Evolutionary conservation across 1,139 yeast genomes (phyloP).

Genomic region (Kodamaea anthophila): DNA sequence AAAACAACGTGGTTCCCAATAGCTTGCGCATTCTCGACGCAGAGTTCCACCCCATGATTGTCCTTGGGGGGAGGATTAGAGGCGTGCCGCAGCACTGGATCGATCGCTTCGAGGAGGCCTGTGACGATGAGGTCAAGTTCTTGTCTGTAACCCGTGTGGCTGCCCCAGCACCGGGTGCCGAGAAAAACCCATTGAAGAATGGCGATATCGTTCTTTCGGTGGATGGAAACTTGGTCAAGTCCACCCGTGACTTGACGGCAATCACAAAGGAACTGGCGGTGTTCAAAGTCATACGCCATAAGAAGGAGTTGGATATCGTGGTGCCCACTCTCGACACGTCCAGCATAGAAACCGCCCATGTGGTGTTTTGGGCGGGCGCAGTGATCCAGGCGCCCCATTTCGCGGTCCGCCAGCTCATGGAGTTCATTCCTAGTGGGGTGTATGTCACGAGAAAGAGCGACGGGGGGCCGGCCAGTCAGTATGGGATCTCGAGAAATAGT

Average conservation of each 20-base stretch:
- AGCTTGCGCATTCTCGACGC: slow-evolving; percentile 67
- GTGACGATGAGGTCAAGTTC: slow-evolving; percentile 63
- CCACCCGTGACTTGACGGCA: slow-evolving; percentile 60
- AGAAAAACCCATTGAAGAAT: slow-evolving; percentile 32
- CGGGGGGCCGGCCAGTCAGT: slow-evolving; percentile 85
- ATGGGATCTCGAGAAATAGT: slow-evolving; percentile 72
- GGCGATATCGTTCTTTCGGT: slow-evolving; percentile 76
- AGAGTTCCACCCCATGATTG: slow-evolving; percentile 64
- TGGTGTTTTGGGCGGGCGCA: slow-evolving; percentile 80
- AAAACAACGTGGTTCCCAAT: slow-evolving; percentile 46
- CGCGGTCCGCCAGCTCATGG: slow-evolving; percentile 60
- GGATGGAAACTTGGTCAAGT: slow-evolving; percentile 56
- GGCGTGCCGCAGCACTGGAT: slow-evolving; percentile 89
- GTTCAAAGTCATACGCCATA: slow-evolving; percentile 60
- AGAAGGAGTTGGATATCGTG: slow-evolving; percentile 42
- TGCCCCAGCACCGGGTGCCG: slow-evolving; percentile 31
- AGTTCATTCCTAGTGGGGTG: slow-evolving; percentile 72
- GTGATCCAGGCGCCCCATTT: slow-evolving; percentile 51
- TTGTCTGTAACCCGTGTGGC: slow-evolving; percentile 68
- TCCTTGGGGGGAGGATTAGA: slow-evolving; percentile 73
- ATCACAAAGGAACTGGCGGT: slow-evolving; percentile 42
- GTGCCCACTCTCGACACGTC: slow-evolving; percentile 61
- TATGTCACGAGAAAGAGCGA: slow-evolving; percentile 66
- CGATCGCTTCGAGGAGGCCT: slow-evolving; percentile 50
- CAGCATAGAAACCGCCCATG: slow-evolving; percentile 55